Conservation (phyloP, 768 basidiomycete species). For the Termitomyces sp. region DNA sequence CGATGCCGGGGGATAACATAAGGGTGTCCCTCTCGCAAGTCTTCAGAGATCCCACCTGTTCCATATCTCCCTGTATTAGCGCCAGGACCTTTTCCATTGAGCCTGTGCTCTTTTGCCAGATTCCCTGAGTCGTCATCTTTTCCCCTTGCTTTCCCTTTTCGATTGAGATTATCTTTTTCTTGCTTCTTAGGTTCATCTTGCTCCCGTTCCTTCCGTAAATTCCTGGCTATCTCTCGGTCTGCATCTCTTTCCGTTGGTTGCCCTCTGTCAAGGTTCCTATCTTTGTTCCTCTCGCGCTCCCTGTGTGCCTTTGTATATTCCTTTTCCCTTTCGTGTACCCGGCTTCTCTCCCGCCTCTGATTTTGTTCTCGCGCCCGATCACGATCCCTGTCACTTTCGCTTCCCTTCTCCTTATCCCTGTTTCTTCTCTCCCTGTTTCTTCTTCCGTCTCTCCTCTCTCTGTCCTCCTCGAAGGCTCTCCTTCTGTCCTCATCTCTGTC, state of each 20-base stretch:
- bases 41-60: neutral
- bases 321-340: conserved; percentile 4
- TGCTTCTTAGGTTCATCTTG: conserved; percentile 9
- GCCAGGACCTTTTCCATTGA: neutral
- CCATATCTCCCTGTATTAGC: neutral
- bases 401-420: conserved; percentile 11
- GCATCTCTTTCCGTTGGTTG: conserved; percentile 5
- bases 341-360: conserved; percentile 13
- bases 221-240: conserved; percentile 6
- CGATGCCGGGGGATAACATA: neutral
- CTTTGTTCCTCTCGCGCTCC: conserved; percentile 4
- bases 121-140: conserved; percentile 4
- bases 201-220: conserved; percentile 6
- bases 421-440: neutral
- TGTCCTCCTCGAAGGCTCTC: neutral
- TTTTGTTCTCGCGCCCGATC: conserved; percentile 10
- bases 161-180: conserved; percentile 12
- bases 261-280: conserved; percentile 5
- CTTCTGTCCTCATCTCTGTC: conserved; percentile 12
- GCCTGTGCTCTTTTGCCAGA: conserved; percentile 8
- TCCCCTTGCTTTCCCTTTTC: conserved; percentile 19
- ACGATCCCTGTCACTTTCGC: conserved; percentile 7
- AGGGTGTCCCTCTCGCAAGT: neutral
- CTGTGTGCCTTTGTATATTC: conserved; percentile 1
- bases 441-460: neutral